phyloP scores from a whole-genome alignment of 805 yeast species.

The Lachancea cidri region DNA sequence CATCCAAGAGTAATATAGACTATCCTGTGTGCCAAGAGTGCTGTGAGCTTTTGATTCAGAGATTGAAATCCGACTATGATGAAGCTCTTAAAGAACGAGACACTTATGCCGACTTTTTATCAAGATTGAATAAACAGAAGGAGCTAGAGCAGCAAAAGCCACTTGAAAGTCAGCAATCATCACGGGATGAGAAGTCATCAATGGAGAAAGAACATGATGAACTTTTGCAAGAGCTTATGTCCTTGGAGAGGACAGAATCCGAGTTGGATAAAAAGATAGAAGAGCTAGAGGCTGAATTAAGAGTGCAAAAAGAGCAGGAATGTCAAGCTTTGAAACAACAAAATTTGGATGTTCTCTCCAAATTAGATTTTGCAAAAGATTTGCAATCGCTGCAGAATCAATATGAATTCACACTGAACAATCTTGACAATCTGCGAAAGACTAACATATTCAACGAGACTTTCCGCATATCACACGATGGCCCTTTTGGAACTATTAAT shows the following conservation, averaged over 20 bases:
- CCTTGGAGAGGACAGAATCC: constrained; percentile 36
- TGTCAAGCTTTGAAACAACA: constrained; percentile 40
- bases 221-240: constrained; percentile 18
- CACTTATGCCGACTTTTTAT: constrained; percentile 65
- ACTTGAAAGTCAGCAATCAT: constrained; percentile 40
- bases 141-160: constrained; percentile 33
- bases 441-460: constrained; percentile 80
- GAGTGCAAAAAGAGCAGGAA: constrained; percentile 43
- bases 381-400: constrained; percentile 59
- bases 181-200: constrained; percentile 34
- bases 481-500: constrained; percentile 82
- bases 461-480: constrained; percentile 79
- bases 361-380: constrained; percentile 46
- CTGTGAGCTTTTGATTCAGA: constrained; percentile 57
- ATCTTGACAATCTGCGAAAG: constrained; percentile 63
- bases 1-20: constrained; percentile 69
- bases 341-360: constrained; percentile 53
- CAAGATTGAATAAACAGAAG: constrained; percentile 56
- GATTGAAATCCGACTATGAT: constrained; percentile 64
- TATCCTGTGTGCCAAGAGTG: constrained; percentile 89
- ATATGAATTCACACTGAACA: constrained; percentile 56
- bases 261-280: constrained; percentile 40
- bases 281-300: constrained; percentile 46
- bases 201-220: constrained; percentile 20
- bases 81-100: constrained; percentile 74